phyloP scores from a whole-genome alignment of 345 rosid species.

The Citrus australasica region DNA sequence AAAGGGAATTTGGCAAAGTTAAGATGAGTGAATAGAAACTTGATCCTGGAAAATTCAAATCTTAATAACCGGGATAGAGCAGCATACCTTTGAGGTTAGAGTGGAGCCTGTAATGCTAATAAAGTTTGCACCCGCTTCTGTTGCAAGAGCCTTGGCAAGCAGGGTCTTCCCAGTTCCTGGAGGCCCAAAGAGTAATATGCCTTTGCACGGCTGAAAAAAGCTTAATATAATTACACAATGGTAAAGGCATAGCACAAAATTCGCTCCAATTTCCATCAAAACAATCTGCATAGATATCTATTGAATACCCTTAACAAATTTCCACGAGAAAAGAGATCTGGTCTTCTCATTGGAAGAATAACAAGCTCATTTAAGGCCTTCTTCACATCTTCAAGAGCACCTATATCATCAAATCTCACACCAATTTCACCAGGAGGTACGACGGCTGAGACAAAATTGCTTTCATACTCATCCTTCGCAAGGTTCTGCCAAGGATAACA shows the following conservation, averaged over 20 bases:
- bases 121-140: constrained; percentile 97
- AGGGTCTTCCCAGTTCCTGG: constrained; percentile 99
- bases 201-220: constrained; percentile 88
- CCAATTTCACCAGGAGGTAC: constrained; percentile 96
- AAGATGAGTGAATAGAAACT: background rate
- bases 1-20: background rate
- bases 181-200: constrained; percentile 96
- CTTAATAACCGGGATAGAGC: background rate
- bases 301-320: constrained; percentile 78
- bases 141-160: constrained; percentile 95
- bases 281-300: background rate
- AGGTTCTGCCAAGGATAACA: constrained; percentile 50
- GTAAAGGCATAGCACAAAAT: background rate
- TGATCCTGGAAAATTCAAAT: background rate
- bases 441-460: constrained; percentile 82
- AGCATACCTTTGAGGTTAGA: constrained; percentile 88
- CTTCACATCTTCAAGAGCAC: constrained; percentile 97
- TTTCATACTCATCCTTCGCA: constrained; percentile 91
- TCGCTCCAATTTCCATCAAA: background rate
- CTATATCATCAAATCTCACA: constrained; percentile 86
- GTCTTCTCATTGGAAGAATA: constrained; percentile 98
- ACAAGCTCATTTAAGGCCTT: constrained; percentile 90
- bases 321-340: constrained; percentile 88
- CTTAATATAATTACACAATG: constrained; percentile 6
- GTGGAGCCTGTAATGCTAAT: constrained; percentile 97